Conservation (phyloP, 495 filamentous ascomycete genomes). For the Cudoniella acicularis region DNA sequence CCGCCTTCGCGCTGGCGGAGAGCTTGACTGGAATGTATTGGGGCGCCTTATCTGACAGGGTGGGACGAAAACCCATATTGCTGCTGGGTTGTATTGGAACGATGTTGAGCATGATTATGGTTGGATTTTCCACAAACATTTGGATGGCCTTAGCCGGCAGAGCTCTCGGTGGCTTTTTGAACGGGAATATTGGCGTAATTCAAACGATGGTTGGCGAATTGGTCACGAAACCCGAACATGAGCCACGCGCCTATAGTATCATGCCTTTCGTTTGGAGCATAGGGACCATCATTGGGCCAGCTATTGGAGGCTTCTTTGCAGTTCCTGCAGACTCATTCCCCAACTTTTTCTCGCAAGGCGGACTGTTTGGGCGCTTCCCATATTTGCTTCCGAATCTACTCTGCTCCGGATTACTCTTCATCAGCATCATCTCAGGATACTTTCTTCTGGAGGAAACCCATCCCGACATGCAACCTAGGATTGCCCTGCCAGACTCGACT, state of each 20-base stretch:
- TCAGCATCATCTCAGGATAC: conserved; percentile 73
- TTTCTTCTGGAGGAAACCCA: conserved; percentile 96
- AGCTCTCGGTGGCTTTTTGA: conserved; percentile 85
- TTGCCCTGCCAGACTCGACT: conserved; percentile 15
- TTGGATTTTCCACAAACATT: conserved; percentile 85
- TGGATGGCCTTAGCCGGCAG: conserved; percentile 80
- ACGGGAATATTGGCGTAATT: conserved; percentile 75
- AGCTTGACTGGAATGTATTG: conserved; percentile 86
- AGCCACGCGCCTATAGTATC: conserved; percentile 82
- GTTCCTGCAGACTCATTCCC: conserved; percentile 56
- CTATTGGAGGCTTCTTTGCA: conserved; percentile 62
- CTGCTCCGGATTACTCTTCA: conserved; percentile 70
- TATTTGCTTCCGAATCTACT: conserved; percentile 93
- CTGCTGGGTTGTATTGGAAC: conserved; percentile 84
- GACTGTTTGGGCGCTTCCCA: conserved; percentile 79
- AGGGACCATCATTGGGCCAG: conserved; percentile 55
- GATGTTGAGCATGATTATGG: conserved; percentile 85
- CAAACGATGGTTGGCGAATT: conserved; percentile 93
- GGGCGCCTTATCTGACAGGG: conserved; percentile 86
- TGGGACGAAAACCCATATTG: conserved; percentile 90
- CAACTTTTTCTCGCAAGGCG: conserved; percentile 62
- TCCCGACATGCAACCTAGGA: conserved; percentile 45
- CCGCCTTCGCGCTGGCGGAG: conserved; percentile 92
- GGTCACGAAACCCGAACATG: conserved; percentile 84
- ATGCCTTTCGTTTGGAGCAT: conserved; percentile 75